Percentiles rank a stretch among this genome's conserved stretches.
phyloP scores from a whole-genome alignment of 139 green algal species.

The Pleodorina starrii region DNA sequence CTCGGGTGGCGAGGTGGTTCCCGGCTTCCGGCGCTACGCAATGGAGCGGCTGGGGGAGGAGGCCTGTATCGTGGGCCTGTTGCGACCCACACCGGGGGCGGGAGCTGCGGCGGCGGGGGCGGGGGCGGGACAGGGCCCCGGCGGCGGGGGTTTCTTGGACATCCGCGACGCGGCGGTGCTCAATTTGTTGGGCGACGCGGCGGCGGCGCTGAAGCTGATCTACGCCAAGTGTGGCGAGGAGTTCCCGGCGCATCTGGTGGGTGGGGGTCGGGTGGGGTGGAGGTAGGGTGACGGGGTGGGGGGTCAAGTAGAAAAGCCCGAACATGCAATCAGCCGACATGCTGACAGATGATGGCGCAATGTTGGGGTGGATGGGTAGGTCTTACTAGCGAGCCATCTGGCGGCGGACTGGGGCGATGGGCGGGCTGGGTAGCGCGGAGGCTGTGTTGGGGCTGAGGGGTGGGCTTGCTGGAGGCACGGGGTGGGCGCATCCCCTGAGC shows the following conservation, averaged over 20 bases:
- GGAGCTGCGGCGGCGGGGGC: neutral
- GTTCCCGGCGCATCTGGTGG: conserved; percentile 69
- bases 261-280: neutral
- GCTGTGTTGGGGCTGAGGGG: no score
- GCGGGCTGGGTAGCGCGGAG: no score
- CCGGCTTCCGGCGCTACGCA: conserved; percentile 68
- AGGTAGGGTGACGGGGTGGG: no score
- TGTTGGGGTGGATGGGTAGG: no score
- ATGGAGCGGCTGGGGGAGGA: conserved; percentile 74
- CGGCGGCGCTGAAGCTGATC: conserved; percentile 73
- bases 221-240: conserved; percentile 63
- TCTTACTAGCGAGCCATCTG: no score
- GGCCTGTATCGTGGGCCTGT: conserved; percentile 72
- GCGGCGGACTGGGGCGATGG: no score
- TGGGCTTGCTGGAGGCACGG: no score
- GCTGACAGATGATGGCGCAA: no score
- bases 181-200: conserved; percentile 74
- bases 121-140: neutral
- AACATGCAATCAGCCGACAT: no score
- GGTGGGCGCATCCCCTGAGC: no score
- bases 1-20: conserved; percentile 52
- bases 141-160: conserved; percentile 60
- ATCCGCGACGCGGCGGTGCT: conserved; percentile 75
- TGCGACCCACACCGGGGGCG: conserved; percentile 41
- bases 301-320: no score